Base-by-base conservation (phyloP, 495 filamentous ascomycete species). In the Penicillium samsonianum region DNA sequence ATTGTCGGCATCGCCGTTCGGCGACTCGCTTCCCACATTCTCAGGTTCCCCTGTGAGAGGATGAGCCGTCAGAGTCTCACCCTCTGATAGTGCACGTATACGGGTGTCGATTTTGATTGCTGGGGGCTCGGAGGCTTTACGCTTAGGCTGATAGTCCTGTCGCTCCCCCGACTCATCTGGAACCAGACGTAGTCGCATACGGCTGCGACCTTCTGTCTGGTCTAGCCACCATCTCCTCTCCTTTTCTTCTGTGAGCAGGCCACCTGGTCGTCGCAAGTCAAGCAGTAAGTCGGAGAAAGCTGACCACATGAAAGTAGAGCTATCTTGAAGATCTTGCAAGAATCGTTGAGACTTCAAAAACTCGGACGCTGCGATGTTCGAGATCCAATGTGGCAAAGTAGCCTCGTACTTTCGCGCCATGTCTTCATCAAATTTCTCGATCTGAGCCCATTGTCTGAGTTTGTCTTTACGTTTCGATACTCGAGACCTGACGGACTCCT, bases 121-220 rank as follows among this genome's bases (percentile, higher is more conserved):
- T 33, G 78, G 72, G 0, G 75, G 78, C 43, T 79, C 77, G 9
- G 80, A 81, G 25, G 78, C 78, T 62, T 84, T 90, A 6, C 90
- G 78, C 68, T 96, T 97, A 0, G 94, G 92, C 57, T 93, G 90
- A 65, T 94, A 95, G 47, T 91, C 84, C 46, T 88, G 82, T 57
- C 84, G 79, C 40, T 87, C 84, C 11, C 77, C 75, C 16, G 83
- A 81, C 43, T 82, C 82, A 65, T 95, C 90, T 6, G 90, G 90
- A 22, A 95, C 80, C 46, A 96, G 83, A 5, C 94, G 84, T 50
- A 95, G 77, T 40, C 95, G 84, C 92, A 97, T 97, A 35, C 95
- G 89, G 68, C 96, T 96, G 16, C 92, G 84, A 37, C 93, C 95
- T 76, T 98, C 94, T 0, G 92, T 98, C 64, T 94, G 84, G 67